phyloP scores from a whole-genome alignment of 1,284 basidiomycete genomes.

The Ganoderma boninense region DNA sequence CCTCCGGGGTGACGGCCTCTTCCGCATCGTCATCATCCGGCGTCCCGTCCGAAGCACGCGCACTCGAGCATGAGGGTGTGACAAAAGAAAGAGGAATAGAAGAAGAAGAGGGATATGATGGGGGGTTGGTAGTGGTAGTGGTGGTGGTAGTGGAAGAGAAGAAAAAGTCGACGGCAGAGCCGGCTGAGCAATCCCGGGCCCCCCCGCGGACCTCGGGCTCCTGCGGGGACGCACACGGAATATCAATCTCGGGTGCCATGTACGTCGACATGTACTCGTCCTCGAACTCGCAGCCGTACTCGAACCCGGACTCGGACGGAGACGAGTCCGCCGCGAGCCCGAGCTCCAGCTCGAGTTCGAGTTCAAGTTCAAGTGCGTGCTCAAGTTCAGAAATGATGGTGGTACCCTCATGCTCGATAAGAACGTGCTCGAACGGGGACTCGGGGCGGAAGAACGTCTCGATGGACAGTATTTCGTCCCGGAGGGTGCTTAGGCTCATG shows the following conservation, averaged over 20 bases:
- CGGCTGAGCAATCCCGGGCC: slow-evolving; percentile 3
- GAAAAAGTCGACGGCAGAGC: slow-evolving; percentile 1
- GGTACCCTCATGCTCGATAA: slow-evolving; percentile 50
- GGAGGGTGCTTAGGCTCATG: slow-evolving; percentile 66
- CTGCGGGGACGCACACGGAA: not conserved
- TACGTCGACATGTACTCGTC: not conserved
- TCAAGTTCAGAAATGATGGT: slow-evolving; percentile 38
- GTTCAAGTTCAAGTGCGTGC: slow-evolving; percentile 52
- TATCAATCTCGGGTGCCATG: slow-evolving; percentile 1
- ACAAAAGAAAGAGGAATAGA: not conserved
- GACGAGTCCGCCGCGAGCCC: slow-evolving; percentile 33
- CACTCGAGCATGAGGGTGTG: not conserved
- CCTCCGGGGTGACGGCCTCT: not conserved
- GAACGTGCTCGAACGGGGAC: not conserved
- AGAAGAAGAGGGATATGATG: not conserved
- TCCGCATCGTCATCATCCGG: not conserved
- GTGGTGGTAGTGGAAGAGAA: not conserved
- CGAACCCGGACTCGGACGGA: not conserved
- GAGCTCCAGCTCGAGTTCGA: slow-evolving; percentile 32
- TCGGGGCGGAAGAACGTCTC: slow-evolving; percentile 28
- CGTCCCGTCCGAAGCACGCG: not conserved
- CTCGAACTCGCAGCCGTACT: not conserved
- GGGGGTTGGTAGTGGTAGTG: not conserved
- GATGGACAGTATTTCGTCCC: slow-evolving; percentile 36
- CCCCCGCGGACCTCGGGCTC: slow-evolving; percentile 4